Evolutionary conservation across 257 asterid species (phyloP).

Genomic region (Oldenlandia corymbosa): DNA sequence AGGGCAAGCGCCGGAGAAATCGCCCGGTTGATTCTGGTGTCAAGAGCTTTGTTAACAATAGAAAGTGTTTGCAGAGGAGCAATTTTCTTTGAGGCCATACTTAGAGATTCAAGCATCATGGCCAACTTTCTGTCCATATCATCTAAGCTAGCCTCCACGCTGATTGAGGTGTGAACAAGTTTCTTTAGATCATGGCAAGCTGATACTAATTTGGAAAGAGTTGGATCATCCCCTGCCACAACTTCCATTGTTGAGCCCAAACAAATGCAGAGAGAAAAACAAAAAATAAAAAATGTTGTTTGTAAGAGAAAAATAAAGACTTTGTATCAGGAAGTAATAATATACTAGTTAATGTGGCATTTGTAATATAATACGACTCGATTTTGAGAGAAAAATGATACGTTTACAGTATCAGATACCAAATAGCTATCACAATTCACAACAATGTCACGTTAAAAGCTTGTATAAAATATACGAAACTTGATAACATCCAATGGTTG

Average conservation of each 20-base stretch:
- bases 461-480: too few species aligned
- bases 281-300: background rate
- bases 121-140: constrained; percentile 34
- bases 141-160: constrained; percentile 32
- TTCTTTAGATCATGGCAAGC: constrained; percentile 42
- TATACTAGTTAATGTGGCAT: too few species aligned
- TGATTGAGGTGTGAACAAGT: constrained; percentile 36
- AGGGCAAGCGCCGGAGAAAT: constrained; percentile 61
- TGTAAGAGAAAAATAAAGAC: background rate
- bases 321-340: background rate
- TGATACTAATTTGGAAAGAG: constrained; percentile 26
- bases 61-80: constrained; percentile 74
- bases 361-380: too few species aligned
- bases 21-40: constrained; percentile 66
- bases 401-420: too few species aligned
- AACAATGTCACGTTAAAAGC: too few species aligned
- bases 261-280: too few species aligned
- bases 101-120: constrained; percentile 32
- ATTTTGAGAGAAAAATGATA: too few species aligned
- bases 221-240: constrained; percentile 39
- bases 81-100: constrained; percentile 39
- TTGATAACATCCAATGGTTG: too few species aligned
- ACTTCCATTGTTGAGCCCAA: constrained; percentile 28
- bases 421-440: too few species aligned
- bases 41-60: constrained; percentile 67